phyloP scores from a whole-genome alignment of 2,329 filamentous ascomycete genomes.

The Cytospora piceicola region DNA sequence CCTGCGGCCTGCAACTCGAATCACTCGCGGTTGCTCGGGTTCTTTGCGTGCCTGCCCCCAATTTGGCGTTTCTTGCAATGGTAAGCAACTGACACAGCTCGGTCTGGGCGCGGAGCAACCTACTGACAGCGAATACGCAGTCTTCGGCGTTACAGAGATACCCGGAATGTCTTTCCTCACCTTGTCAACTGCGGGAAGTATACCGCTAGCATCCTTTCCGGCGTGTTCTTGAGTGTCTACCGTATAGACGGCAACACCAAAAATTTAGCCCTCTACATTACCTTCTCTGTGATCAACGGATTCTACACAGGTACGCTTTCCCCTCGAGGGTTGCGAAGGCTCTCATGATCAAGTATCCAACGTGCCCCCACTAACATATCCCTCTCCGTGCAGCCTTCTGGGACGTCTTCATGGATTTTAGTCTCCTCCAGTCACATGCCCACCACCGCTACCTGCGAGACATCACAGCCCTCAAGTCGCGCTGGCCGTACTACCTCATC shows the following conservation, averaged over 20 bases:
- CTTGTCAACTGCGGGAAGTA: slow-evolving; percentile 94
- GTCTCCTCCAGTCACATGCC: slow-evolving; percentile 77
- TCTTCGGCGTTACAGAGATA: slow-evolving; percentile 85
- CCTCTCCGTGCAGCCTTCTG: slow-evolving; percentile 67
- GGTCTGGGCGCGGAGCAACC: neutral
- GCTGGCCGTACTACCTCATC: slow-evolving; percentile 84
- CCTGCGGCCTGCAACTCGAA: slow-evolving; percentile 82
- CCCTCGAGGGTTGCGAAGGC: neutral
- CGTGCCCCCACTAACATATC: neutral
- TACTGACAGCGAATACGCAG: neutral
- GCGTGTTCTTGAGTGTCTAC: slow-evolving; percentile 79
- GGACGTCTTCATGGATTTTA: slow-evolving; percentile 98
- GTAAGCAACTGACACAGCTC: slow-evolving; percentile 3
- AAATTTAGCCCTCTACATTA: slow-evolving; percentile 74
- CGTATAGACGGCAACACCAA: slow-evolving; percentile 66
- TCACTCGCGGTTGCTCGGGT: slow-evolving; percentile 81
- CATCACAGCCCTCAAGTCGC: slow-evolving; percentile 75
- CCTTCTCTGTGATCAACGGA: slow-evolving; percentile 79
- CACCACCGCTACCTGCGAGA: slow-evolving; percentile 72
- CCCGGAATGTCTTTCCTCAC: slow-evolving; percentile 86
- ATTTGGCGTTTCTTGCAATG: slow-evolving; percentile 48
- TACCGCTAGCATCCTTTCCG: slow-evolving; percentile 77
- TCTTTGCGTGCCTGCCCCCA: slow-evolving; percentile 80
- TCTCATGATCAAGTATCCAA: neutral
- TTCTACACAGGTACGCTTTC: slow-evolving; percentile 71